These are phyloP conservation scores for Fraxinus xanthoxyloides DNA, from an alignment of 305 asterid genomes.

Conservation along the genomic window DNA sequence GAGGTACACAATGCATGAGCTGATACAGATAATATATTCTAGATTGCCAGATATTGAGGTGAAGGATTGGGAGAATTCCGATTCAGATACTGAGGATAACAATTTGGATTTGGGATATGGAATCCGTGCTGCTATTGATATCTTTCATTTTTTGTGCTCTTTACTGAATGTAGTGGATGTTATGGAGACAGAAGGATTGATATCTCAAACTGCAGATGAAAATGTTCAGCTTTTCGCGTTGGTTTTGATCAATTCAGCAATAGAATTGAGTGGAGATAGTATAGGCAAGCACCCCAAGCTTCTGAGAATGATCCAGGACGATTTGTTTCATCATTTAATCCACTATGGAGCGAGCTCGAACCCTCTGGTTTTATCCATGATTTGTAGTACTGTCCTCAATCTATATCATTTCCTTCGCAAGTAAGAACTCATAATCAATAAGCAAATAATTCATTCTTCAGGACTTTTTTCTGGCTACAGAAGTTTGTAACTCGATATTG, in stretches of 20 bases:
- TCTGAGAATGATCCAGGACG: conserved; percentile 87
- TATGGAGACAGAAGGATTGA: conserved; percentile 52
- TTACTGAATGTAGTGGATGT: conserved; percentile 70
- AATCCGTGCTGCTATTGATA: conserved; percentile 69
- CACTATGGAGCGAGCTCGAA: conserved; percentile 71
- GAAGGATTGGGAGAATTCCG: conserved; percentile 73
- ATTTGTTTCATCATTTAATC: conserved; percentile 77
- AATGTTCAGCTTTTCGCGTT: conserved; percentile 72
- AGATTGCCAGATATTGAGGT: conserved; percentile 77
- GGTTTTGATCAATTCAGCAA: conserved; percentile 67
- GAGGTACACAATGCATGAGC: conserved; percentile 77
- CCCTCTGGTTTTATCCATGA: conserved; percentile 81
- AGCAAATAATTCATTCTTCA: neutral
- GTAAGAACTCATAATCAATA: conserved; percentile 29
- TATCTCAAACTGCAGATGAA: conserved; percentile 55
- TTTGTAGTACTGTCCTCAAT: conserved; percentile 77
- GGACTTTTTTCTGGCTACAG: neutral
- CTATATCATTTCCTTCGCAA: conserved; percentile 79
- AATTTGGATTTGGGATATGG: conserved; percentile 68
- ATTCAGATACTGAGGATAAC: conserved; percentile 83
- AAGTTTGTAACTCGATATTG: neutral
- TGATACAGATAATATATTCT: conserved; percentile 62
- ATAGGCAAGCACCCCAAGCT: conserved; percentile 86
- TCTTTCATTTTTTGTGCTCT: conserved; percentile 91
- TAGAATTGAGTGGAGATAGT: conserved; percentile 90